Base-by-base conservation (phyloP, 2,329 filamentous ascomycete genomes). In the Colletotrichum somersetense region DNA sequence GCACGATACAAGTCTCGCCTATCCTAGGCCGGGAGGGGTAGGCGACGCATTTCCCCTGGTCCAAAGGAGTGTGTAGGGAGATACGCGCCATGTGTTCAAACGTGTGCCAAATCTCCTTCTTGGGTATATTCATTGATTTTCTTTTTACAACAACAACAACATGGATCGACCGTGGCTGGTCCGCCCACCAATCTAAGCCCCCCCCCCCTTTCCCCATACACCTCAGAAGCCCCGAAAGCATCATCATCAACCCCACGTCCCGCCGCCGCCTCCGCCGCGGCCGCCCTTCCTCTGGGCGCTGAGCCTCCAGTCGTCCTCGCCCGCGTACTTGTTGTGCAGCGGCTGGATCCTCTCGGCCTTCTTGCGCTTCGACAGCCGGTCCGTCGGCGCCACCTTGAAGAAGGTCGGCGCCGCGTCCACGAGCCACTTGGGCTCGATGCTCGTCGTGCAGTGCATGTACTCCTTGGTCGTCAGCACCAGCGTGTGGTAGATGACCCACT, bases 391-490 rank as follows among this genome's bases (percentile, higher is more conserved):
- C 5, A 98, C 94, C 88, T 97, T 97, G 90, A 98, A 99, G 85
- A 98, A 99, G 0, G 95, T 98, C 12, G 97, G 96, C n/a, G 97
- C 96, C 16, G 95, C 96, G 78, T 98, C 95, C 1, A 98, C 95
- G 30, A 99, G 88, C 91, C 91, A 92, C 79, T 97, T 97, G 11
- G 96, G 96, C 83, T 99, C 96, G 77, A 99, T 98, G 5, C 89
- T 89, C 4, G 94, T 97, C 18, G 95, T 96, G 79, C 90, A 93
- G 78, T 97, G 95, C 96, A 99, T 98, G 82, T 98, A 99, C 84
- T 99, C 96, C 84, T 97, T 96, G 33, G 93, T 97, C 33, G 96
- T 99, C 77, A 98, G 88, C 10, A 98, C 94, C 26, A 99, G 86
- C 65, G 91, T 92, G 79, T 98, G 92, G 80, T 97, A 99, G 67